A percentile compares a stretch with the other conserved stretches of the same genome.
Conservation (phyloP, 2,329 filamentous ascomycete species). For the Cytospora piceae region DNA sequence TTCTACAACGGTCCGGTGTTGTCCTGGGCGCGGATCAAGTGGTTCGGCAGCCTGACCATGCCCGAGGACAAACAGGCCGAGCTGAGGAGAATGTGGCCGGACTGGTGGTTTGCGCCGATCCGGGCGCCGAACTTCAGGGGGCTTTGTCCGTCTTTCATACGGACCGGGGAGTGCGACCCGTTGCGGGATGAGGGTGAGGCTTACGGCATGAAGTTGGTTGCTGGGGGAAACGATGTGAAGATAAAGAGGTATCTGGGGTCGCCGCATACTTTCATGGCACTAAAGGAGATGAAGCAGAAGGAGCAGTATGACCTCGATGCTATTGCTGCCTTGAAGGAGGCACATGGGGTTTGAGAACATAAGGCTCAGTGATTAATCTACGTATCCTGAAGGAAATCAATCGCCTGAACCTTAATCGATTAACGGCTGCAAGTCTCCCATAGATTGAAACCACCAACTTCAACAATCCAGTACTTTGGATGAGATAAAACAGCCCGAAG, state of each 20-base stretch:
- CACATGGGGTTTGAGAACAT: constrained; percentile 34
- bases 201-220: constrained; percentile 43
- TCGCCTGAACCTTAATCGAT: no score
- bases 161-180: constrained; percentile 43
- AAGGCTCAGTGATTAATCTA: neutral
- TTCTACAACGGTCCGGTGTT: constrained; percentile 41
- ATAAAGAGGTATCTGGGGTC: constrained; percentile 44
- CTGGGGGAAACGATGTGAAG: constrained; percentile 42
- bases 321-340: constrained; percentile 38
- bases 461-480: neutral
- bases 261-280: constrained; percentile 45
- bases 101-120: constrained; percentile 43
- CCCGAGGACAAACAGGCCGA: constrained; percentile 36
- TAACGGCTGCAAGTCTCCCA: no score
- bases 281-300: constrained; percentile 36
- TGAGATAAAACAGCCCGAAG: neutral
- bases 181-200: constrained; percentile 47
- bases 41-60: constrained; percentile 38
- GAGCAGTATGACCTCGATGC: constrained; percentile 41
- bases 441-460: neutral
- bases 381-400: neutral
- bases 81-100: constrained; percentile 37
- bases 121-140: constrained; percentile 39
- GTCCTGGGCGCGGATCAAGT: constrained; percentile 41
- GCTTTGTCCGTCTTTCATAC: constrained; percentile 41